Percentiles rank a stretch among this genome's conserved stretches.
phyloP scores from a whole-genome alignment of 345 rosid genomes.

The Citrus inodora region DNA sequence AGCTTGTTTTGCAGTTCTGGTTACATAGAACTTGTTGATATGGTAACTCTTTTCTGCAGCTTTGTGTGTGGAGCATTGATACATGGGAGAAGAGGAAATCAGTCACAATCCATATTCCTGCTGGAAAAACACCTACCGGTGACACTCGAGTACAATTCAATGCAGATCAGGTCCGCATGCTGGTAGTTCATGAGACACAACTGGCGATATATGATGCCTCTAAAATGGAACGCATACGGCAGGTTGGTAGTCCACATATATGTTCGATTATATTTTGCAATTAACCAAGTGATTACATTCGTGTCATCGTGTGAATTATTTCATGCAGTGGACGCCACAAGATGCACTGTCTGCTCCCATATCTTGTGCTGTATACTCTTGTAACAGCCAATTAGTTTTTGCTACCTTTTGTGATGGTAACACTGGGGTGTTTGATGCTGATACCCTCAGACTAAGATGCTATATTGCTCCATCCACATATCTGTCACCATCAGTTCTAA shows the following conservation, averaged over 20 bases:
- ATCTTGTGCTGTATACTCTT: slow-evolving; percentile 68
- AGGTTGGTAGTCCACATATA: slow-evolving; percentile 35
- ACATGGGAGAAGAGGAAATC: slow-evolving; percentile 89
- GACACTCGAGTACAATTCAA: slow-evolving; percentile 84
- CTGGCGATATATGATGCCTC: slow-evolving; percentile 74
- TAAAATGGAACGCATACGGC: slow-evolving; percentile 73
- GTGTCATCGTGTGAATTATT: slow-evolving; percentile 2
- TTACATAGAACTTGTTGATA: neutral
- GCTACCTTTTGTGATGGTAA: slow-evolving; percentile 70
- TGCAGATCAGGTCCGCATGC: slow-evolving; percentile 61
- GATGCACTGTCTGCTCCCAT: slow-evolving; percentile 64
- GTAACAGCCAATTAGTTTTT: slow-evolving; percentile 77
- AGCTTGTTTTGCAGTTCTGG: neutral
- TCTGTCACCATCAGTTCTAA: slow-evolving; percentile 43
- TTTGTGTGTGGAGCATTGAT: slow-evolving; percentile 79
- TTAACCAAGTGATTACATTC: neutral
- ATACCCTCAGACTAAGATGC: slow-evolving; percentile 64
- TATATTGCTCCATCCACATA: slow-evolving; percentile 66
- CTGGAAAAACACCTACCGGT: slow-evolving; percentile 61
- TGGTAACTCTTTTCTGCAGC: slow-evolving; percentile 30
- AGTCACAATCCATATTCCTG: slow-evolving; percentile 52
- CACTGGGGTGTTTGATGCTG: slow-evolving; percentile 75
- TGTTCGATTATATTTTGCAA: neutral
- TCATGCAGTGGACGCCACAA: slow-evolving; percentile 76
- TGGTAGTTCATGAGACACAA: slow-evolving; percentile 83